These are phyloP conservation scores for Staphylotrichum tortipilum DNA, from an alignment of 495 filamentous ascomycete species.

Conservation along the genomic window DNA sequence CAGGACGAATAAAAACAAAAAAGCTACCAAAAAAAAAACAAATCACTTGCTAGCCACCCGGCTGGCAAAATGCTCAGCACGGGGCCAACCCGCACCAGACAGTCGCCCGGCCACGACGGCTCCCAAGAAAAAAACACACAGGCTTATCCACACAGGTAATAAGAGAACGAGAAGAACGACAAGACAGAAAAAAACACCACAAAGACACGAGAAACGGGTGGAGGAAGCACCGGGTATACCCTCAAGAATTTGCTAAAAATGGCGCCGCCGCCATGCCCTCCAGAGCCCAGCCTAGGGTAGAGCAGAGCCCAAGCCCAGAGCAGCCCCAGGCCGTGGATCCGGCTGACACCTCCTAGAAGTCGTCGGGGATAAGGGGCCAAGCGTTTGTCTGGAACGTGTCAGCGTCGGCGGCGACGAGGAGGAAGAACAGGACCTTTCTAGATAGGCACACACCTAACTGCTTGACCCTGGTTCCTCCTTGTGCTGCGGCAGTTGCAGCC, in stretches of 20 bases:
- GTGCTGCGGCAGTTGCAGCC: constrained; percentile 43
- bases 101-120: background rate
- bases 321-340: too few relatives aligned
- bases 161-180: too few relatives aligned
- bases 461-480: constrained; percentile 33
- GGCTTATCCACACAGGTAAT: background rate
- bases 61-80: background rate
- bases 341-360: too few relatives aligned
- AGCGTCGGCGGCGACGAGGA: background rate
- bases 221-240: constrained; percentile 13
- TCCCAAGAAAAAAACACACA: background rate
- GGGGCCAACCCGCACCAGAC: background rate
- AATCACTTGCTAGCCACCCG: background rate
- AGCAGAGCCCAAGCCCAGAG: too few relatives aligned
- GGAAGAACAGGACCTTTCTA: background rate
- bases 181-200: background rate
- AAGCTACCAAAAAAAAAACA: background rate
- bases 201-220: constrained; percentile 5
- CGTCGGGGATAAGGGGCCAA: background rate
- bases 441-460: constrained; percentile 15
- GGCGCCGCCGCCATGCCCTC: too few relatives aligned
- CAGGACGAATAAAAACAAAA: too few relatives aligned
- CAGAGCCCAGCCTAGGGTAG: too few relatives aligned
- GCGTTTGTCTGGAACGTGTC: background rate
- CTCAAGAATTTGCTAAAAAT: constrained; percentile 1